Evolutionary conservation across 306 rosid genomes (phyloP).

Genomic region (Prunus campanulata): DNA sequence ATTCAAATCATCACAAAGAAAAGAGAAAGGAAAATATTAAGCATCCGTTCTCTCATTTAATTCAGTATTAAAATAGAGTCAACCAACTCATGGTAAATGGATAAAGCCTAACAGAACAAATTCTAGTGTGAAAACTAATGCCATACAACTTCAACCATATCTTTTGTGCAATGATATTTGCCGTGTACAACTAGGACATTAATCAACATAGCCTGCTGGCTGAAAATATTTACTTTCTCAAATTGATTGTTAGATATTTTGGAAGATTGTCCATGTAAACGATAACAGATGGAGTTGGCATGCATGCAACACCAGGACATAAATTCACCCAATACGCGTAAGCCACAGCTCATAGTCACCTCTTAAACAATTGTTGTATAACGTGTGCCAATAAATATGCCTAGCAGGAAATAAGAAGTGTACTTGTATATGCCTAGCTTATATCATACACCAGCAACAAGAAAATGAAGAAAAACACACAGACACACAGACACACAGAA

Average conservation of each 20-base stretch:
- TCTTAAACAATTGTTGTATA: background rate
- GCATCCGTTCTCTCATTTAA: background rate
- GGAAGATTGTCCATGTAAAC: slow-evolving; percentile 8
- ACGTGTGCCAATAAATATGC: background rate
- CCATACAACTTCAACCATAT: slow-evolving; percentile 16
- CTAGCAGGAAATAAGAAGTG: background rate
- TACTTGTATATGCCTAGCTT: background rate
- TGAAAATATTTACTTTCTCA: background rate
- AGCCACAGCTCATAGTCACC: background rate
- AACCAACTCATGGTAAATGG: background rate
- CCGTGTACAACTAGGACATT: slow-evolving; percentile 15
- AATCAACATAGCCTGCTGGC: background rate
- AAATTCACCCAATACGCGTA: slow-evolving; percentile 5
- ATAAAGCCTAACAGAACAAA: slow-evolving; percentile 19
- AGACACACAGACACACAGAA: background rate
- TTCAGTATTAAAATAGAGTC: background rate
- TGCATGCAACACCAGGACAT: slow-evolving; percentile 19
- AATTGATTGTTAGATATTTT: background rate
- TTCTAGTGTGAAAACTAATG: background rate
- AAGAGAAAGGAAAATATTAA: background rate
- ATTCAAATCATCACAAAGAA: background rate
- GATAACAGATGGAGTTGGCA: slow-evolving; percentile 12
- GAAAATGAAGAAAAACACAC: background rate
- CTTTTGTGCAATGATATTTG: slow-evolving; percentile 4
- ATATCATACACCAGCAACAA: background rate